These are phyloP conservation scores for Pilaira anomala DNA, from an alignment of 192 early-diverging fungal genomes.

Conservation along the genomic window DNA sequence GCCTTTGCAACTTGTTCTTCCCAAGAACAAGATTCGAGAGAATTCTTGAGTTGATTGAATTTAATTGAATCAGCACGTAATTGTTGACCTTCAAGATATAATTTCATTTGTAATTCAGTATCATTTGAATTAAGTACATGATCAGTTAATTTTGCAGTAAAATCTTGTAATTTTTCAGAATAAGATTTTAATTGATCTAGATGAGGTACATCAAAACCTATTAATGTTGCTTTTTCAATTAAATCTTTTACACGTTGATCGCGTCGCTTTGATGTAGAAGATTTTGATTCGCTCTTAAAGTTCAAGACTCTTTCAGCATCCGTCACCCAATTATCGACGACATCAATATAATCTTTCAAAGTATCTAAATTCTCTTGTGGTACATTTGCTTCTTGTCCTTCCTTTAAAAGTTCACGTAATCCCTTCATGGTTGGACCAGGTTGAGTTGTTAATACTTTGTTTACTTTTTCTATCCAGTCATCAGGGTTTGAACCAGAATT, in stretches of 20 bases:
- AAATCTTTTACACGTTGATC: background rate
- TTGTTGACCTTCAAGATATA: background rate
- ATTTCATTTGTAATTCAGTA: background rate
- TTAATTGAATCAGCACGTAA: background rate
- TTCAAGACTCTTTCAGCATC: background rate
- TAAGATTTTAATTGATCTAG: slow-evolving; percentile 17
- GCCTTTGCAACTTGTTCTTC: background rate
- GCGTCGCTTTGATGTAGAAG: background rate
- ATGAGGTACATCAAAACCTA: slow-evolving; percentile 6
- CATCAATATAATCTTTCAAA: background rate
- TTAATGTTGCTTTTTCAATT: background rate
- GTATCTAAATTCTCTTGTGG: background rate
- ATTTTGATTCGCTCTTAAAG: background rate
- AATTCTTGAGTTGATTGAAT: background rate
- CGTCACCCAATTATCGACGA: background rate
- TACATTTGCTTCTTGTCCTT: background rate
- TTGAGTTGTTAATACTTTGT: slow-evolving; percentile 29
- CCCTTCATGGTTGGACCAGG: slow-evolving; percentile 33
- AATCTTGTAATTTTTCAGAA: slow-evolving; percentile 28
- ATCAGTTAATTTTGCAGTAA: slow-evolving; percentile 13
- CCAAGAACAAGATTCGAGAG: background rate
- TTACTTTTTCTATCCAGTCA: slow-evolving; percentile 27
- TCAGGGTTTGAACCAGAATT: background rate
- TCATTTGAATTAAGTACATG: background rate
- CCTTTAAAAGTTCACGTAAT: background rate